Percentiles rank a stretch among this genome's conserved stretches.
phyloP scores from a whole-genome alignment of 768 basidiomycete genomes.

The Nidularia sp. region DNA sequence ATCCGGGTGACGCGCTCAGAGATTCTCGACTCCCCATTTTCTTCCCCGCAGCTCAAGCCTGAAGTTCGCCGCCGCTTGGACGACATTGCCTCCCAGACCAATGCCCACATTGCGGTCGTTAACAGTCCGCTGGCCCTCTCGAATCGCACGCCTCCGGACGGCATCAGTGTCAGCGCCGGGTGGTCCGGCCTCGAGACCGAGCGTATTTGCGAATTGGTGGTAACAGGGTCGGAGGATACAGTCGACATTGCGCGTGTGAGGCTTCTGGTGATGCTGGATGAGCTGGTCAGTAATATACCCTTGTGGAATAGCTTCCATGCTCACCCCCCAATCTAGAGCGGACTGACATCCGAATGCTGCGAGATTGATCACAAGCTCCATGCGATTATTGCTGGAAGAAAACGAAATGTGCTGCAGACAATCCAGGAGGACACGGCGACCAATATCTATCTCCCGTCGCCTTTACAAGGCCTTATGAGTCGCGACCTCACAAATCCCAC shows the following conservation, averaged over 20 bases:
- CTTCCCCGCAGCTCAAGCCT: slow-evolving; percentile 74
- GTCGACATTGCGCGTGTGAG: slow-evolving; percentile 91
- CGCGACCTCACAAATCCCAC: slow-evolving; percentile 48
- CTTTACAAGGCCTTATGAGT: slow-evolving; percentile 81
- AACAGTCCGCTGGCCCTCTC: slow-evolving; percentile 77
- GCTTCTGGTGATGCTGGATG: slow-evolving; percentile 90
- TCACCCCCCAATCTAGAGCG: slow-evolving; percentile 52
- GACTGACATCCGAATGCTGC: slow-evolving; percentile 84
- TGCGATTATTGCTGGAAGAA: slow-evolving; percentile 85
- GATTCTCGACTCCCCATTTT: slow-evolving; percentile 81
- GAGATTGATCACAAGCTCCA: slow-evolving; percentile 96
- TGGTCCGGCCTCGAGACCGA: slow-evolving; percentile 94
- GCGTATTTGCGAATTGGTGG: slow-evolving; percentile 86
- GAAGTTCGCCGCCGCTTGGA: slow-evolving; percentile 85
- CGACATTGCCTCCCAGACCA: slow-evolving; percentile 90
- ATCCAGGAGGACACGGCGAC: slow-evolving; percentile 98
- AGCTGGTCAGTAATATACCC: slow-evolving; percentile 51
- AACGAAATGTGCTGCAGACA: slow-evolving; percentile 79
- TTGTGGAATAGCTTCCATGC: background rate
- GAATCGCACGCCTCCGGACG: slow-evolving; percentile 72
- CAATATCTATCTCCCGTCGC: slow-evolving; percentile 92
- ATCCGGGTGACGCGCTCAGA: slow-evolving; percentile 93
- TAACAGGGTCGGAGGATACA: slow-evolving; percentile 84
- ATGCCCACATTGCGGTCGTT: slow-evolving; percentile 90
- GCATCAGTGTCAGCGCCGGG: slow-evolving; percentile 70